Base-by-base conservation (phyloP, 2,329 filamentous ascomycete species). In the Fusarium coffeatum region DNA sequence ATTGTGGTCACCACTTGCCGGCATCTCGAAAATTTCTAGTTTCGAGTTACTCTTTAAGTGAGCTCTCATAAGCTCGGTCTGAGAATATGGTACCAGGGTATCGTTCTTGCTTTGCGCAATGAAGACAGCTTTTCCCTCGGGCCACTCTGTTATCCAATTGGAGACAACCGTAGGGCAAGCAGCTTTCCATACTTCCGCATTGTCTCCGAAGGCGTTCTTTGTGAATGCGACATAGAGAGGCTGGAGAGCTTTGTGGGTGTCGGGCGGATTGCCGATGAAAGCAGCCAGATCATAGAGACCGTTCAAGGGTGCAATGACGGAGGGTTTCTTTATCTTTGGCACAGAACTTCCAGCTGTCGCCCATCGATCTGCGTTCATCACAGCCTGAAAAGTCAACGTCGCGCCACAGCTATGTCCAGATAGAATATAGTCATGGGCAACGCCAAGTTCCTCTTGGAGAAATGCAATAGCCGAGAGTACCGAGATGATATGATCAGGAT, bases 401-500 rank as follows among this genome's bases (percentile, higher is more conserved):
- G 59, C 59, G 0, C 55, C 59, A 18, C 59, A 61, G 0, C 55
- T 60, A 9, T 61, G 59, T 2, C 55, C 59, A 0, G 45, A 60
- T 6, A 61, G 18, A 0, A 43, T 8, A 50, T 61, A 60, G 2
- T 61, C 37, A 15, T 27, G 37, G 18, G 59, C 43, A 1, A 60
- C 37, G 0, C 37, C 45, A 23, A 61, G 27, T 3, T 45, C 55
- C 3, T 37, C 20, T 22, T 61, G 59, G 0, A 61, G 11, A 45
- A 51, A 61, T n/a, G 34, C 40, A 7, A 61, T 40, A 3, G 58
- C 55, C 1, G n/a, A 4, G 9, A 60, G 55, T 3, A 60, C 22
- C 8, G 55, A 22, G 9, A 42, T 5, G 5, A 59, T 49, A 15
- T 60, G 58, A 23, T 60, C 54, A 11, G 58, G 58, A 20, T 60